Conservation (phyloP, 2,329 filamentous ascomycete species). For the Alternaria brassicae region DNA sequence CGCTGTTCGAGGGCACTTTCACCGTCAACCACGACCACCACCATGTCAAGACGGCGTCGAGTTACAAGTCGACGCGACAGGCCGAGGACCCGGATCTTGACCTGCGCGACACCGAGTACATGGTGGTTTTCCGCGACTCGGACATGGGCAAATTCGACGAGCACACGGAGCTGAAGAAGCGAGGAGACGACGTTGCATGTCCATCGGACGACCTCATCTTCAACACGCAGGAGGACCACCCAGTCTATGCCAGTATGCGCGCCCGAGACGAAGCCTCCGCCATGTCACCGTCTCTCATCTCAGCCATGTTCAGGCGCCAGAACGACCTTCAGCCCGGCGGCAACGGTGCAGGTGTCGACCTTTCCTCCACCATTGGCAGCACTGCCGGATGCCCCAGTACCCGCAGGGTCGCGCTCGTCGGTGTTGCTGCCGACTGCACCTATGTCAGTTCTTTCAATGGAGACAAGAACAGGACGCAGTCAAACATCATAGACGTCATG, state of each 20-base stretch:
- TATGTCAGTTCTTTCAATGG: constrained; percentile 78
- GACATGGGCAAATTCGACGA: constrained; percentile 67
- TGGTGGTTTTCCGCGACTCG: constrained; percentile 92
- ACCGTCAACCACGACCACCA: constrained; percentile 81
- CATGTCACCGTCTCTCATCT: constrained; percentile 67
- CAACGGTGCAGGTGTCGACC: constrained; percentile 80
- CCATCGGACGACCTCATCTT: constrained; percentile 77
- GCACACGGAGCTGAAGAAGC: constrained; percentile 70
- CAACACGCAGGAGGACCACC: constrained; percentile 77
- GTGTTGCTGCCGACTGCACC: constrained; percentile 90
- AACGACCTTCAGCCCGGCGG: constrained; percentile 72
- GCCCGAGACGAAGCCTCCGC: constrained; percentile 57
- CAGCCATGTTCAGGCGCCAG: constrained; percentile 71
- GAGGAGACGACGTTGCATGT: constrained; percentile 61
- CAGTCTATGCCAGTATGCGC: constrained; percentile 64
- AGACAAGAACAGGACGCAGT: constrained; percentile 71
- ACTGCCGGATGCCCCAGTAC: constrained; percentile 85
- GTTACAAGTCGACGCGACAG: constrained; percentile 73
- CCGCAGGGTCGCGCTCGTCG: constrained; percentile 89
- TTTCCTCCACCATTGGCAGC: constrained; percentile 79
- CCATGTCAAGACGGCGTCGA: constrained; percentile 78
- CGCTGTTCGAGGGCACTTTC: constrained; percentile 91
- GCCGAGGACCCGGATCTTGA: constrained; percentile 73
- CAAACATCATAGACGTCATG: constrained; percentile 82
- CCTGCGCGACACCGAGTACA: constrained; percentile 69